Evolutionary conservation across 2,329 filamentous ascomycete genomes (phyloP).

Genomic region (Fusarium nodosum): DNA sequence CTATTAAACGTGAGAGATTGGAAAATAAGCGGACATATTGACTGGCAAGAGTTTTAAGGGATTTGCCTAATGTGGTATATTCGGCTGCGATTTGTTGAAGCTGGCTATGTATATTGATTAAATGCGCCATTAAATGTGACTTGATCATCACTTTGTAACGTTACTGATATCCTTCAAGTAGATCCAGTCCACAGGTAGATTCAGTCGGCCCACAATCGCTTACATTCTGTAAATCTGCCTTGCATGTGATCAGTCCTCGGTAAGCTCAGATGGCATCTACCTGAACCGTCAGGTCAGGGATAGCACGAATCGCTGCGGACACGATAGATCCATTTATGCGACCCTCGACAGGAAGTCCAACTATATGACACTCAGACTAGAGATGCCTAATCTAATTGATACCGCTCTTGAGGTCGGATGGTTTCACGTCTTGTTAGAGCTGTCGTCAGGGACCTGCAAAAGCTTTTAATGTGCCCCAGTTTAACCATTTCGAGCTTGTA

Average conservation of each 20-base stretch:
- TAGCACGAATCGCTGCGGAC: background rate
- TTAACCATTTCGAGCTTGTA: background rate
- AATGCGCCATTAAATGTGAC: background rate
- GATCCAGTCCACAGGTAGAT: background rate
- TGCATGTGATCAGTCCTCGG: background rate
- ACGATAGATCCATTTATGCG: background rate
- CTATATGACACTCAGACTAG: background rate
- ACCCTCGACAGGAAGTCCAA: background rate
- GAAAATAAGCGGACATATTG: no score
- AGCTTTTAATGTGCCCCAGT: background rate
- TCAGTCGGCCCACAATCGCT: background rate
- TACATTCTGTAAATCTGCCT: background rate
- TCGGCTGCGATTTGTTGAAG: background rate
- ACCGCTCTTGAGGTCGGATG: background rate
- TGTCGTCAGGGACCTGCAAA: background rate
- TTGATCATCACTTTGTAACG: background rate
- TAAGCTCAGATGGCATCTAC: background rate
- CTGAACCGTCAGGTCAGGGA: no score
- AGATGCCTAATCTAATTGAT: background rate
- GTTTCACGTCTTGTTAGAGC: no score
- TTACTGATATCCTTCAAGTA: background rate
- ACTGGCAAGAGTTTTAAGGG: no score
- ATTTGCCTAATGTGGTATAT: background rate
- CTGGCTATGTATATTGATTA: background rate
- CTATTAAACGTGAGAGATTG: background rate